A percentile compares a stretch with the other conserved stretches of the same genome.
phyloP scores from a whole-genome alignment of 2,329 filamentous ascomycete genomes.

The Fusarium sororula region DNA sequence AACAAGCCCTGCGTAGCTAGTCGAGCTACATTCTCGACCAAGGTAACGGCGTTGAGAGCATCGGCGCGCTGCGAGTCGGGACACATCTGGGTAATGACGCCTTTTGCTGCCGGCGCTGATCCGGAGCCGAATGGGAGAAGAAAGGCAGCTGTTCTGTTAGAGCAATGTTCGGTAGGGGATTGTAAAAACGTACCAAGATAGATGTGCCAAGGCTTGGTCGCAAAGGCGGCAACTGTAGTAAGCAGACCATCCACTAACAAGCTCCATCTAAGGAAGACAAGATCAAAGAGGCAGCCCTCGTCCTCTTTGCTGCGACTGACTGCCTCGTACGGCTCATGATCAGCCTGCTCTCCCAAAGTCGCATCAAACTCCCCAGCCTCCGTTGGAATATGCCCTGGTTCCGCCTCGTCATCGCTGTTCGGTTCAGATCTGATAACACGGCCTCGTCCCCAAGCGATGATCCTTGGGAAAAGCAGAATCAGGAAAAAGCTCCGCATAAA shows the following conservation, averaged over 20 bases:
- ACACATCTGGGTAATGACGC: slow-evolving; percentile 78
- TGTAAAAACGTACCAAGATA: slow-evolving; percentile 59
- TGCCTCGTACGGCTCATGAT: slow-evolving; percentile 55
- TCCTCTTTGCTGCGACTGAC: slow-evolving; percentile 48
- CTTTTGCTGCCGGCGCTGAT: slow-evolving; percentile 74
- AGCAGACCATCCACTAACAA: slow-evolving; percentile 71
- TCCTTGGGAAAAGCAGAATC: slow-evolving; percentile 61
- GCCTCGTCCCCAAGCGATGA: slow-evolving; percentile 58
- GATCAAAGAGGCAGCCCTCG: slow-evolving; percentile 68
- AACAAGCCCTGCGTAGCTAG: slow-evolving; percentile 72
- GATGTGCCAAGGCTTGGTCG: slow-evolving; percentile 72
- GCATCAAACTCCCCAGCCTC: slow-evolving; percentile 54
- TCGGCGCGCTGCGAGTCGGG: slow-evolving; percentile 68
- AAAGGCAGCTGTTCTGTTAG: slow-evolving; percentile 58
- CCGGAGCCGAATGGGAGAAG: slow-evolving; percentile 75
- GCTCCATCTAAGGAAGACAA: slow-evolving; percentile 73
- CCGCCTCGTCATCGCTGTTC: slow-evolving; percentile 4
- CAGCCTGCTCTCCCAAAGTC: slow-evolving; percentile 51
- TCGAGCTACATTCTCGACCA: slow-evolving; percentile 75
- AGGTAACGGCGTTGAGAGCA: slow-evolving; percentile 73
- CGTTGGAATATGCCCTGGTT: slow-evolving; percentile 43
- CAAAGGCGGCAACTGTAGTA: slow-evolving; percentile 70
- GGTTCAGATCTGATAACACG: slow-evolving; percentile 5
- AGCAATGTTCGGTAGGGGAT: fast-evolving
- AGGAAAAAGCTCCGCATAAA: slow-evolving; percentile 65